Percentiles rank a stretch among this genome's conserved stretches.
Conservation (phyloP, 257 asterid species). For the Paulownia fortunei region DNA sequence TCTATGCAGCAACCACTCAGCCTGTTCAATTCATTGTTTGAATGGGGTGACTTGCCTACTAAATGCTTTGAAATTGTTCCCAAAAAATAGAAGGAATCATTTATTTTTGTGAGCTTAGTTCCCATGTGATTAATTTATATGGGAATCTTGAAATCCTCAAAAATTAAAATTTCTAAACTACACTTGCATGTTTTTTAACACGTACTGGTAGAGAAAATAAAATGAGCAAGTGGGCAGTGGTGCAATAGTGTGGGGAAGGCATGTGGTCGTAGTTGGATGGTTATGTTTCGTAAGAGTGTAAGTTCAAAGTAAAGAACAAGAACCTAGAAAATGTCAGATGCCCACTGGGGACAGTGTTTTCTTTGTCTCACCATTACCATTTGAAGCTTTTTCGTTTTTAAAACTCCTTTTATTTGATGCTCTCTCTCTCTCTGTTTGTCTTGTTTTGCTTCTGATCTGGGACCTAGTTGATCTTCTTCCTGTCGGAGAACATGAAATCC, state of each 20-base stretch:
- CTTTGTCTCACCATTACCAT: slow-evolving; percentile 18
- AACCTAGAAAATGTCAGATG: slow-evolving; percentile 4
- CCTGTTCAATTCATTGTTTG: too few species aligned
- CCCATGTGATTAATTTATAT: not conserved
- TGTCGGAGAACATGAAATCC: not conserved
- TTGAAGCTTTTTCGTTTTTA: not conserved
- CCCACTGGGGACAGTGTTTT: not conserved
- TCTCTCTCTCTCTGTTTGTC: slow-evolving; percentile 14
- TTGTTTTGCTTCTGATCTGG: not conserved
- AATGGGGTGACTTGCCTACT: too few species aligned
- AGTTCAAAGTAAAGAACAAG: slow-evolving; percentile 29
- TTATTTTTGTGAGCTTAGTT: not conserved
- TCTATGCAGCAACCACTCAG: too few species aligned
- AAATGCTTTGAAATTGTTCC: too few species aligned
- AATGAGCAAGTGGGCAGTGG: not conserved
- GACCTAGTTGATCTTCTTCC: slow-evolving; percentile 1
- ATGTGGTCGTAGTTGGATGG: slow-evolving; percentile 42
- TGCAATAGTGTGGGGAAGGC: not conserved
- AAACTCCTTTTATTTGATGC: not conserved
- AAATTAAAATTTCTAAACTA: slow-evolving; percentile 8
- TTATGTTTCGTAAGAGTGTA: not conserved
- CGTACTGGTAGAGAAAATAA: not conserved
- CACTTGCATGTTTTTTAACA: not conserved
- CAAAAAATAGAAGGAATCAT: too few species aligned
- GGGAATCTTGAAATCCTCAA: slow-evolving; percentile 9